Evolutionary conservation across 2,329 filamentous ascomycete genomes (phyloP).

Genomic region (Blastomyces parvus): DNA sequence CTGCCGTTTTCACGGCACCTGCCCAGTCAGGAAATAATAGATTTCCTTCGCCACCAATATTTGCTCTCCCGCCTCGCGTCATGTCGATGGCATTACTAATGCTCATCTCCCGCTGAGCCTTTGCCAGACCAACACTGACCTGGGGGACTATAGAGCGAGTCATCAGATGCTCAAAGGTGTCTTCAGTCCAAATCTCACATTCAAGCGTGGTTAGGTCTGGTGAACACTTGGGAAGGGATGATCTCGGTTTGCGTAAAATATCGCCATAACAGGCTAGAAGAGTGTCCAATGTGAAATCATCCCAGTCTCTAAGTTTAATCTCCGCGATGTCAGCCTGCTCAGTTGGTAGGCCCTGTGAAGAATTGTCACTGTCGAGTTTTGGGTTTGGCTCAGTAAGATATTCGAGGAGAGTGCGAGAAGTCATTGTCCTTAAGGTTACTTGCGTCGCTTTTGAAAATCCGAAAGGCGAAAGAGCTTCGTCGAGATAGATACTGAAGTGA

Average conservation of each 20-base stretch:
- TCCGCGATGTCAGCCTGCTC: not conserved
- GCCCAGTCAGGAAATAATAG: slow-evolving; percentile 8
- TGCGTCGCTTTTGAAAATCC: not conserved
- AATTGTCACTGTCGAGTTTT: not conserved
- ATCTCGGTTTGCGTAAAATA: not conserved
- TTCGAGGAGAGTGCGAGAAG: slow-evolving; percentile 10
- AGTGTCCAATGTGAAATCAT: slow-evolving; percentile 11
- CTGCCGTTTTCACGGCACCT: not conserved
- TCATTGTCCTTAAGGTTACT: slow-evolving; percentile 4
- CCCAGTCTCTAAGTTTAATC: not conserved
- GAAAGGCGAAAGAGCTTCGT: not conserved
- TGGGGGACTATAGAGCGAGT: slow-evolving; percentile 5
- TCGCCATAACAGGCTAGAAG: slow-evolving; percentile 10
- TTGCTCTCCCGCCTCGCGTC: slow-evolving; percentile 9
- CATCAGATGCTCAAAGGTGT: slow-evolving; percentile 12
- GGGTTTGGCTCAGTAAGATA: slow-evolving; percentile 12
- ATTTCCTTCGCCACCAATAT: not conserved
- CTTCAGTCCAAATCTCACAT: slow-evolving; percentile 10
- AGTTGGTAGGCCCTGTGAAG: slow-evolving; percentile 4
- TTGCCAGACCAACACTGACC: slow-evolving; percentile 6
- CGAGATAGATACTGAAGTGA: not conserved
- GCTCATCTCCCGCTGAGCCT: slow-evolving; percentile 3
- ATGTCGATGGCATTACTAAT: slow-evolving; percentile 8
- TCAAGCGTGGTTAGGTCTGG: slow-evolving; percentile 6
- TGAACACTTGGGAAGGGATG: not conserved